Evolutionary conservation across 1,284 basidiomycete species (phyloP).

Genomic region (Cryptococcus neoformans): DNA sequence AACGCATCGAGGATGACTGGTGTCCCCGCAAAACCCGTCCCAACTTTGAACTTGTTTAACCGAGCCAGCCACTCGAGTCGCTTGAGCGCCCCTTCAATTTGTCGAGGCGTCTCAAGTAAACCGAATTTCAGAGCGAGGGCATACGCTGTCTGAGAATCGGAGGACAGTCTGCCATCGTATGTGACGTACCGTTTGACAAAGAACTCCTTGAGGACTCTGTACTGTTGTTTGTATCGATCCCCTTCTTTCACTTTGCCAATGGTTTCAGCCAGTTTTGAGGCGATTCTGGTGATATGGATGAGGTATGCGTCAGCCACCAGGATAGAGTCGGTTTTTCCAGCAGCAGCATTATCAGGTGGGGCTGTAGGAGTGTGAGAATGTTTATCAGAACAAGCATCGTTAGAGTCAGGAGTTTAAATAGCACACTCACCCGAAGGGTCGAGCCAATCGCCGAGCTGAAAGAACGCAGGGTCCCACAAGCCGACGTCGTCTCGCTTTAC

Average conservation of each 20-base stretch:
- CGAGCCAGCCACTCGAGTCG: constrained; percentile 23
- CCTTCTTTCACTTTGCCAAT: neutral
- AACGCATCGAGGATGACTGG: constrained; percentile 34
- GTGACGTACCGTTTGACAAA: constrained; percentile 31
- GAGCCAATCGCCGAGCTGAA: constrained; percentile 39
- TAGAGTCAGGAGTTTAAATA: neutral
- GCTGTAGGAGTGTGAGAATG: too few relatives aligned
- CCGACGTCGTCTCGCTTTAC: constrained; percentile 20
- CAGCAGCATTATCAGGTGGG: constrained; percentile 4
- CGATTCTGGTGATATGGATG: constrained; percentile 21
- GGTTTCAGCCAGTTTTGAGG: constrained; percentile 16
- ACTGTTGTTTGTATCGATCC: constrained; percentile 10
- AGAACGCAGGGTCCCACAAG: constrained; percentile 17
- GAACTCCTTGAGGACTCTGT: constrained; percentile 9
- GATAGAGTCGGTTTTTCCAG: constrained; percentile 25
- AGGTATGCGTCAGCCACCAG: constrained; percentile 37
- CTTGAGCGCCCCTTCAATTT: constrained; percentile 9
- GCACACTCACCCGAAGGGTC: constrained; percentile 16
- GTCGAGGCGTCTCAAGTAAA: constrained; percentile 14
- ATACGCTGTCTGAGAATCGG: constrained; percentile 36
- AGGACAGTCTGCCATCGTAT: constrained; percentile 22
- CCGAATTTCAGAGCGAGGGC: constrained; percentile 29
- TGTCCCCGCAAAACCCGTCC: constrained; percentile 43
- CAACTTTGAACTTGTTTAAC: constrained; percentile 26
- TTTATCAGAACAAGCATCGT: constrained; percentile 19